phyloP scores from a whole-genome alignment of 495 filamentous ascomycete species.

The Aspergillus ellipticus region DNA sequence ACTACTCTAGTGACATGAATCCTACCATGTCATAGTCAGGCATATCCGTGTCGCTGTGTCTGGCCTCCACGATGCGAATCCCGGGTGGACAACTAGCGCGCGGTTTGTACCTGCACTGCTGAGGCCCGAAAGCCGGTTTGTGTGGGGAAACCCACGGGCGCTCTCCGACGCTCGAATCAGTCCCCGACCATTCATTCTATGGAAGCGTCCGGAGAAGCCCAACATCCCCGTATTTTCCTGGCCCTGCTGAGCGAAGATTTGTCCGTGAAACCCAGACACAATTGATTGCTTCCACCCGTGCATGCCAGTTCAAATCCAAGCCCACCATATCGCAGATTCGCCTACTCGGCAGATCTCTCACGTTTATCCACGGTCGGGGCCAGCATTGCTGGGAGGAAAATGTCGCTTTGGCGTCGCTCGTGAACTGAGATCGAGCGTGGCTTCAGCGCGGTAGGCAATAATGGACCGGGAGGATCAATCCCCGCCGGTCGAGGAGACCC shows the following conservation, averaged over 20 bases:
- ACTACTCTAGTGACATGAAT: no score
- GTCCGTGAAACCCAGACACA: neutral
- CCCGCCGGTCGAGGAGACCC: slow-evolving; percentile 12
- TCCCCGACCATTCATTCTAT: neutral
- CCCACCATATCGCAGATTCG: neutral
- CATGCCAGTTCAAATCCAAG: neutral
- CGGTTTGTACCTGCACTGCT: neutral
- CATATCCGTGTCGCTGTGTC: neutral
- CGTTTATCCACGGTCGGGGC: neutral
- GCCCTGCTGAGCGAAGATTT: no score
- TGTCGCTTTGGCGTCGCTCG: slow-evolving; percentile 1
- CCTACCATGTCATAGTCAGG: no score
- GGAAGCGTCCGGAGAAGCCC: neutral
- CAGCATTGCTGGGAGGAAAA: slow-evolving; percentile 5
- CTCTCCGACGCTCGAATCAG: neutral
- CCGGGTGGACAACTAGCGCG: neutral
- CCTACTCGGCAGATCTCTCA: neutral
- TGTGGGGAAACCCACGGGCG: slow-evolving; percentile 5
- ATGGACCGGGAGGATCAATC: slow-evolving; percentile 18
- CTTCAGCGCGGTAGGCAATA: neutral
- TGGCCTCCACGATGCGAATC: slow-evolving; percentile 1
- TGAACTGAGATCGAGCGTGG: slow-evolving; percentile 1
- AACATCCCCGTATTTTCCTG: neutral
- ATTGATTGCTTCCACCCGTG: neutral
- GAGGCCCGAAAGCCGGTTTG: neutral